Conservation (phyloP, 73 alveolate species). For the Paramecium octaurelia region DNA sequence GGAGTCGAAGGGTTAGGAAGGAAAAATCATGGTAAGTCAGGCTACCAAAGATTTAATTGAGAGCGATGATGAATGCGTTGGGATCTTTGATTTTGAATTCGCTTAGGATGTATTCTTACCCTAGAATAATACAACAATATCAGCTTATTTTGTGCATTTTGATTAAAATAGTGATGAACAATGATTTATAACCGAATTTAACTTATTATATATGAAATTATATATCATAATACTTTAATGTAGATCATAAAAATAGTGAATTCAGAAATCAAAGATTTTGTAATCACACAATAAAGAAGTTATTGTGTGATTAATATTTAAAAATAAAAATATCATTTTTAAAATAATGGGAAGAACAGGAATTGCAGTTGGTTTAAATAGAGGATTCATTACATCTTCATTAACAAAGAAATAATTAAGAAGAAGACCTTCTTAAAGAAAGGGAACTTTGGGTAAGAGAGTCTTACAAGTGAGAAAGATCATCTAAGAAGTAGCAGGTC, state of each 20-base stretch:
- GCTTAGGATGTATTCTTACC: not conserved
- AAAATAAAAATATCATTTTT: not conserved
- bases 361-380: constrained; percentile 32
- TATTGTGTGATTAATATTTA: not conserved
- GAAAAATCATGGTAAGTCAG: constrained; percentile 89
- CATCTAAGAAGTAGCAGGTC: constrained; percentile 90
- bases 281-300: not conserved
- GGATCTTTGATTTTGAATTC: constrained; percentile 52
- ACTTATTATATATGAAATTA: not conserved
- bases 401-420: constrained; percentile 29
- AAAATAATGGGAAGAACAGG: constrained; percentile 51
- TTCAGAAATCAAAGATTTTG: not conserved
- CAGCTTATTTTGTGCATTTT: constrained; percentile 30
- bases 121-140: not conserved
- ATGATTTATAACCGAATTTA: not conserved
- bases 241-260: not conserved
- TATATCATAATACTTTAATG: not conserved
- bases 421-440: constrained; percentile 51
- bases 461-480: constrained; percentile 67
- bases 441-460: constrained; percentile 46
- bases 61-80: constrained; percentile 57
- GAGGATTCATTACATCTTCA: constrained; percentile 39
- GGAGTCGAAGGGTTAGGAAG: constrained; percentile 91
- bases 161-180: not conserved
- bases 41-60: constrained; percentile 77